These are phyloP conservation scores for Sinapis alba DNA, from an alignment of 441 rosid genomes.

Conservation along the genomic window DNA sequence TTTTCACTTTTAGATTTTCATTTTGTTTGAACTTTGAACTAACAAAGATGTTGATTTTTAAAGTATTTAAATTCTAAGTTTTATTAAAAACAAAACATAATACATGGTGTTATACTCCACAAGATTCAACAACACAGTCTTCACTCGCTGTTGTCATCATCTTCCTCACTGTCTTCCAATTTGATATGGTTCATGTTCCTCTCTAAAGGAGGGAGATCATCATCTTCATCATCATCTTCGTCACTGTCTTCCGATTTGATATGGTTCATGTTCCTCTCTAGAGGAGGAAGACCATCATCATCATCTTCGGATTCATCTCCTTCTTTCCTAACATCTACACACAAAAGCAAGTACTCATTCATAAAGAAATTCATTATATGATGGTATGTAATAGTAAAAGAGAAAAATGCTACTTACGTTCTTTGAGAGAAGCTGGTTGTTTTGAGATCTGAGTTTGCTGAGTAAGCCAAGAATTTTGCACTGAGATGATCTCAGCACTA, in stretches of 20 bases:
- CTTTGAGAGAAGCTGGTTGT: slow-evolving; percentile 45
- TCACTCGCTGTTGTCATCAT: slow-evolving; percentile 54
- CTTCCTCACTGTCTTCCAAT: slow-evolving; percentile 51
- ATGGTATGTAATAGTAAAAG: not conserved
- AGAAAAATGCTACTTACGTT: slow-evolving; percentile 47
- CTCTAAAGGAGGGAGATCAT: slow-evolving; percentile 86
- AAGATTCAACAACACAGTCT: slow-evolving; percentile 8
- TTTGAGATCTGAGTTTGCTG: slow-evolving; percentile 60
- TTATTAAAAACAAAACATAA: slow-evolving; percentile 9
- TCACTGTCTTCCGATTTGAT: slow-evolving; percentile 56
- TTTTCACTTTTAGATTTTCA: slow-evolving; percentile 8
- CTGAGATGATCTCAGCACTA: slow-evolving; percentile 73
- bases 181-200: slow-evolving; percentile 79
- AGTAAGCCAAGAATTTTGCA: slow-evolving; percentile 90
- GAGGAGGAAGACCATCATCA: slow-evolving; percentile 85
- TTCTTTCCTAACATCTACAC: slow-evolving; percentile 39
- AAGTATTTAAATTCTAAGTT: not conserved
- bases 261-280: slow-evolving; percentile 87
- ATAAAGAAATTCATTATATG: not conserved
- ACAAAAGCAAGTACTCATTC: not conserved
- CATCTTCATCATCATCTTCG: slow-evolving; percentile 58
- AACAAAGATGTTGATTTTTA: not conserved
- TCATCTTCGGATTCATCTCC: slow-evolving; percentile 72
- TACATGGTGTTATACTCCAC: slow-evolving; percentile 21
- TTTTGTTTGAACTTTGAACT: slow-evolving; percentile 34